phyloP scores from a whole-genome alignment of 2,329 filamentous ascomycete genomes.

The Ceratocystis alfenasii region DNA sequence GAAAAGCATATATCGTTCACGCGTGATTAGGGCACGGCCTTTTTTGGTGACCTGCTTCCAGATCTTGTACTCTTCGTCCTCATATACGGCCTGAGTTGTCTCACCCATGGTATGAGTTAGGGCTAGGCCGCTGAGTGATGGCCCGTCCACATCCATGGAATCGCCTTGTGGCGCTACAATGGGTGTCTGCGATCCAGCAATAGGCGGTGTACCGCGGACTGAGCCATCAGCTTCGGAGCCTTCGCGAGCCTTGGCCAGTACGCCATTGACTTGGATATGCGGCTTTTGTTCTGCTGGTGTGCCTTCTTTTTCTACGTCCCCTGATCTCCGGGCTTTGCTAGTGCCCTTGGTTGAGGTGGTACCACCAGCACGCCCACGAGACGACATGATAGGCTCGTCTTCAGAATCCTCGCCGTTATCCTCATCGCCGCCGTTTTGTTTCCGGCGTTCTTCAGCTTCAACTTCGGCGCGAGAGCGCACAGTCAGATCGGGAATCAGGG shows the following conservation, averaged over 20 bases:
- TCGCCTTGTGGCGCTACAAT: slow-evolving; percentile 66
- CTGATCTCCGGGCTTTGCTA: slow-evolving; percentile 65
- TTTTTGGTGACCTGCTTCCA: slow-evolving; percentile 99
- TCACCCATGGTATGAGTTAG: slow-evolving; percentile 53
- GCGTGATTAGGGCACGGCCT: slow-evolving; percentile 73
- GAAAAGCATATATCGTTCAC: slow-evolving; percentile 77
- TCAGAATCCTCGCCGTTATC: slow-evolving; percentile 85
- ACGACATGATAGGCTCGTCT: slow-evolving; percentile 97
- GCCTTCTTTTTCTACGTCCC: slow-evolving; percentile 51
- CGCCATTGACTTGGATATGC: slow-evolving; percentile 52
- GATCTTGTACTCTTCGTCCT: slow-evolving; percentile 91
- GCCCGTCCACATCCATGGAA: slow-evolving; percentile 75
- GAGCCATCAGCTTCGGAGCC: slow-evolving; percentile 84
- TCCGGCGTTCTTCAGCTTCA: slow-evolving; percentile 72
- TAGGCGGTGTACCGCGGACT: slow-evolving; percentile 59
- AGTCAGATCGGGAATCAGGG: slow-evolving; percentile 82
- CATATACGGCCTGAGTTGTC: slow-evolving; percentile 61
- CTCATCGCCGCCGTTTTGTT: slow-evolving; percentile 73
- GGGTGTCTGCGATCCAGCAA: slow-evolving; percentile 65
- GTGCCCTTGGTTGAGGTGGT: slow-evolving; percentile 47
- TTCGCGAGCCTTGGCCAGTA: slow-evolving; percentile 48
- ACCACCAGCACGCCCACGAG: slow-evolving; percentile 75
- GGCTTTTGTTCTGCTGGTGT: slow-evolving; percentile 72
- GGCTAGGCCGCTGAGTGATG: slow-evolving; percentile 54
- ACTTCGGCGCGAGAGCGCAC: slow-evolving; percentile 88